Evolutionary conservation across 495 filamentous ascomycete genomes (phyloP).

Genomic region (Neurospora africana): DNA sequence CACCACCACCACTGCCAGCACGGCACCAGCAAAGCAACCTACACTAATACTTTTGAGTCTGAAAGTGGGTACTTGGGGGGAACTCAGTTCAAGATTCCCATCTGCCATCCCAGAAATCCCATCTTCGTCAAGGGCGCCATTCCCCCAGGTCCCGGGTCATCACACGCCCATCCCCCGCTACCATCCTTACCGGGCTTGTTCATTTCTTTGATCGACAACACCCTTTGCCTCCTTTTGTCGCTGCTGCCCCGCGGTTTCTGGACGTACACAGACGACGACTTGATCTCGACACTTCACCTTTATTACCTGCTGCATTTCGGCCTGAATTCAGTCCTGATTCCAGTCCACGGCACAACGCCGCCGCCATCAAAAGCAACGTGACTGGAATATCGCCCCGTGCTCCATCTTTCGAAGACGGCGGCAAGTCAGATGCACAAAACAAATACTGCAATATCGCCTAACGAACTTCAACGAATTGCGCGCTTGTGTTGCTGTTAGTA

Average conservation of each 20-base stretch:
- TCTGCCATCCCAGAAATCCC: slow-evolving; percentile 15
- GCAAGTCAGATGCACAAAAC: background rate
- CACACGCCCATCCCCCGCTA: slow-evolving; percentile 2
- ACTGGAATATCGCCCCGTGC: background rate
- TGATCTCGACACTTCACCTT: background rate
- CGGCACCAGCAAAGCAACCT: background rate
- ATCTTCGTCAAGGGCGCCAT: slow-evolving; percentile 13
- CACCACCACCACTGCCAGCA: background rate
- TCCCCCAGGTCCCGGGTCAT: background rate
- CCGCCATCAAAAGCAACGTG: background rate
- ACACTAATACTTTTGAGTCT: background rate
- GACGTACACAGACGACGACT: background rate
- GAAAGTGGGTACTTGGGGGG: background rate
- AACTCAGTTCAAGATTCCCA: slow-evolving; percentile 5
- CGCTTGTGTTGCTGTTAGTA: background rate
- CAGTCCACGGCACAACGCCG: background rate
- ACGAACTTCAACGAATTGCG: background rate
- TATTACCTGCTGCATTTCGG: background rate
- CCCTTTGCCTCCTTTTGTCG: background rate
- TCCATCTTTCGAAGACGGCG: background rate
- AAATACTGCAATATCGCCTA: background rate
- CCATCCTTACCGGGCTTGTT: background rate
- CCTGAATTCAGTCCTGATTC: background rate
- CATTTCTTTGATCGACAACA: slow-evolving; percentile 1
- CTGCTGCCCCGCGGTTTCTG: background rate